Base-by-base conservation (phyloP, 305 asterid species). In the Fraxinus floribunda region DNA sequence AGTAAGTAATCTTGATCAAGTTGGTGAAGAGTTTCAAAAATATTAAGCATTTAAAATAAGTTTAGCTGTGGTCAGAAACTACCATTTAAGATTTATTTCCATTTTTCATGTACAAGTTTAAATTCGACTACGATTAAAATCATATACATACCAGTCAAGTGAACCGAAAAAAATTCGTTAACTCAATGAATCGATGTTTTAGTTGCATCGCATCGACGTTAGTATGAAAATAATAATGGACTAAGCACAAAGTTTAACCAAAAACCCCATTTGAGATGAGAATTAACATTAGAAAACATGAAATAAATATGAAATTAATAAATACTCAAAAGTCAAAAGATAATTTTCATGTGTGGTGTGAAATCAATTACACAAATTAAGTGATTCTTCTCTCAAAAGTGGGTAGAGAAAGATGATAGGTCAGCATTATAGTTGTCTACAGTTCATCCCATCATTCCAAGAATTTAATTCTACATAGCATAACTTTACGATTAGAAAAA, bases 341-440 rank as follows among this genome's bases (percentile, higher is more conserved):
- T 66, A 22, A 6, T 62, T 55, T 64, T 20, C 34, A 4, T 24
- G 36, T 4, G 36, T 24, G 18, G 35, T 46, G 79, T 55, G 83
- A 80, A 73, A 20, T 22, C 30, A 52, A 64, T 26, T 34, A 16
- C 30, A 13, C 11, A 34, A 78, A 76, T 36, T 34, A 35, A 73
- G 8, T 52, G 74, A 66, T 52, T 80, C 55, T 5, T 8, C 2
- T 32, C n/a, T 73, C 74, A 74, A 82, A 82, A 44, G 78, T 7
- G 75, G 38, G 85, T 46, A 70, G 77, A 81, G 35, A 81, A 22
- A 52, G 64, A 29, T 44, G 60, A 44, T 46, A 76, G 3, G 81
- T 66, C 79, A 75, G 39, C 57, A 55, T 72, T 81, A 55, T 26
- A 35, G 46, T 26, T 74, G 84, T 38, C 16, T 18, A 74, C 49